Evolutionary conservation across 768 basidiomycete genomes (phyloP).

Genomic region (Cystobasidium tubakii): DNA sequence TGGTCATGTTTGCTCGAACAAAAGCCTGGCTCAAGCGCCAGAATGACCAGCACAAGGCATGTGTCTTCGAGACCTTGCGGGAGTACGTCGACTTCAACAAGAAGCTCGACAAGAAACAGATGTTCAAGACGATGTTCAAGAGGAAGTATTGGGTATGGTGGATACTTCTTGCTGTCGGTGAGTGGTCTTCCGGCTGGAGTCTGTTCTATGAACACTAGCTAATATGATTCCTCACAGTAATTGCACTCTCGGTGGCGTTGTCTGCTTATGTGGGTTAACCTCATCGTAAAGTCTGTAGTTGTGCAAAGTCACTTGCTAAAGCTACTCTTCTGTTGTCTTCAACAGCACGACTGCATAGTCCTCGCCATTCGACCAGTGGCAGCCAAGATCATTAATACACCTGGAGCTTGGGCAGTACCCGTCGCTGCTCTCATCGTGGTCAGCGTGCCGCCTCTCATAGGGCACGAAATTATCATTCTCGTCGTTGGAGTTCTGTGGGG

Average conservation of each 20-base stretch:
- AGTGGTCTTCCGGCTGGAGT: no score
- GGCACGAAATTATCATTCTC: constrained; percentile 16
- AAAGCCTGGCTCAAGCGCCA: constrained; percentile 1
- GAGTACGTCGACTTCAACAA: neutral
- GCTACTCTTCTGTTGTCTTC: neutral
- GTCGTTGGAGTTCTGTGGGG: constrained; percentile 23
- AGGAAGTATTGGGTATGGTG: constrained; percentile 14
- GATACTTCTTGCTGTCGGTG: constrained; percentile 29
- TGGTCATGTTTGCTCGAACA: constrained; percentile 3
- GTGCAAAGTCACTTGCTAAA: no score
- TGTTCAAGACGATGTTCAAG: constrained; percentile 6
- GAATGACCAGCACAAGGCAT: constrained; percentile 21
- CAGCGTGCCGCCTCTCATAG: constrained; percentile 12
- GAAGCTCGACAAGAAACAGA: constrained; percentile 23
- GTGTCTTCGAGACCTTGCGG: constrained; percentile 9
- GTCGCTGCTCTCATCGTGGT: constrained; percentile 20
- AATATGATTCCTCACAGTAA: neutral
- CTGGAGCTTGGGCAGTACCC: constrained; percentile 16
- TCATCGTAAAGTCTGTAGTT: neutral
- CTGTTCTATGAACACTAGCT: neutral
- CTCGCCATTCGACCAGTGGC: constrained; percentile 14
- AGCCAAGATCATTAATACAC: constrained; percentile 10
- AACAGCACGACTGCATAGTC: constrained; percentile 19
- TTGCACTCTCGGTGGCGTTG: constrained; percentile 13
- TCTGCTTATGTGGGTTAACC: constrained; percentile 3